Evolutionary conservation across 2,329 filamentous ascomycete genomes (phyloP), one percentile per base, ranked within the genome.

Genomic region (Epichloe scottii): DNA sequence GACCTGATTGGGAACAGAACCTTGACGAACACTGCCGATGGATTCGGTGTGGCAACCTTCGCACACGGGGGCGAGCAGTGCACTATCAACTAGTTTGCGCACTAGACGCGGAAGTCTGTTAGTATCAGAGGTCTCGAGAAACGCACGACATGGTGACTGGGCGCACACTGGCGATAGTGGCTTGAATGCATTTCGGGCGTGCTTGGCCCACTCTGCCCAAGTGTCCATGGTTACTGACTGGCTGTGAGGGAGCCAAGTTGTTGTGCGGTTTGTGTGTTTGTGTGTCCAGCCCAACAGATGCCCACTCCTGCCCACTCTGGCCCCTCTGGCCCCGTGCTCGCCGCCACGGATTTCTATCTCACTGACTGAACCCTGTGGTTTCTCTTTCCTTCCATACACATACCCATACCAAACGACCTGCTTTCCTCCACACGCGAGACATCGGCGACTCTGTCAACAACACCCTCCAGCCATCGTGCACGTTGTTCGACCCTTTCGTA

Each of bases 381-480:
- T 52, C 50, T 52, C 46, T 48, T 46, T 48, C 46, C 39, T 52
- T 52, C 52, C 52, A 54, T 50, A 40, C 49, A 49, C 49, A 46
- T 49, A 42, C 33, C 49, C 40, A 49, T 38, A 44, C 34, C 43
- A 19, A 43, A 44, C 37, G 41, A 47, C 47, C 26, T 49, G 26
- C 47, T 46, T 34, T 46, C 44, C 42, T 41, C 40, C 46, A 30
- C 46, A 52, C 50, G 40, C 43, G 37, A 34, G 33, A 40, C 43
- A 33, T 19, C 35, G 14, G 35, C 46, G 33, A 26, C 43, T 33
- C 34, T 46, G 23, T 48, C 41, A 15, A 30, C 41, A 15, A 30
- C 26, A 40, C 14, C 47, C 38, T n/a, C 8, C 38, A 8, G 45
- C 35, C 51, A 33, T 47, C 48, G 47, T 46, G 38, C 51, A 46